These are phyloP conservation scores for Aspergillus nomiae DNA, from an alignment of 2,329 filamentous ascomycete genomes.

Conservation along the genomic window DNA sequence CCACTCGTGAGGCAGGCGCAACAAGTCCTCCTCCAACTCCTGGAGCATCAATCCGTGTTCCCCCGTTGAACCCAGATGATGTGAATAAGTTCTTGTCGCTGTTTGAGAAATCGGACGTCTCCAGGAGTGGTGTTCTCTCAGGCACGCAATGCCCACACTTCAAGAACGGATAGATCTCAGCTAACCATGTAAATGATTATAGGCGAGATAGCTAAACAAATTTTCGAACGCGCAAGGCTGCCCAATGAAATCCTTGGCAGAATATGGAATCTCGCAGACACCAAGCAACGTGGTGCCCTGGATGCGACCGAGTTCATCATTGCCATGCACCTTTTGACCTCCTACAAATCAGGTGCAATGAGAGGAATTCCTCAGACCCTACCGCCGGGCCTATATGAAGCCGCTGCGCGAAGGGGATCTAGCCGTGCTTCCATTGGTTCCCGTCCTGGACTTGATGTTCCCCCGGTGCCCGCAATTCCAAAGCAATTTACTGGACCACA, in stretches of 20 bases:
- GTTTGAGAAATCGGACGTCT: conserved; percentile 84
- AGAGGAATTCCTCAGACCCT: conserved; percentile 77
- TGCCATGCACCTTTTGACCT: conserved; percentile 95
- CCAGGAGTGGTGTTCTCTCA: conserved; percentile 70
- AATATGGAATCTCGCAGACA: conserved; percentile 95
- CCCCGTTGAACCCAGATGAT: conserved; percentile 84
- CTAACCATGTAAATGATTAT: conserved; percentile 17
- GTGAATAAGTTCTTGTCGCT: conserved; percentile 84
- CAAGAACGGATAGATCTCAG: neutral
- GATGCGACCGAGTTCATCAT: conserved; percentile 93
- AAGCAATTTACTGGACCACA: conserved; percentile 71
- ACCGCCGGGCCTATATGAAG: conserved; percentile 85
- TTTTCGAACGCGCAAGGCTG: conserved; percentile 90
- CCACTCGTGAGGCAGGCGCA: conserved; percentile 52
- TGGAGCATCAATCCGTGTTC: conserved; percentile 76
- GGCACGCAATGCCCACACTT: conserved; percentile 42
- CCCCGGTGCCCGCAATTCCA: conserved; percentile 69
- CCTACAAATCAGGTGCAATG: conserved; percentile 81
- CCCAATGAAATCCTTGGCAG: conserved; percentile 89
- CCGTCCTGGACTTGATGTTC: conserved; percentile 51
- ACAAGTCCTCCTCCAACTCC: conserved; percentile 48
- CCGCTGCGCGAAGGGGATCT: conserved; percentile 70
- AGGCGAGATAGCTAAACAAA: conserved; percentile 86
- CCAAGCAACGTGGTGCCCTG: conserved; percentile 84
- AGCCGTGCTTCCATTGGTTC: conserved; percentile 55